Conservation (phyloP, 2,329 filamentous ascomycete genomes). For the Claviceps sp. region DNA sequence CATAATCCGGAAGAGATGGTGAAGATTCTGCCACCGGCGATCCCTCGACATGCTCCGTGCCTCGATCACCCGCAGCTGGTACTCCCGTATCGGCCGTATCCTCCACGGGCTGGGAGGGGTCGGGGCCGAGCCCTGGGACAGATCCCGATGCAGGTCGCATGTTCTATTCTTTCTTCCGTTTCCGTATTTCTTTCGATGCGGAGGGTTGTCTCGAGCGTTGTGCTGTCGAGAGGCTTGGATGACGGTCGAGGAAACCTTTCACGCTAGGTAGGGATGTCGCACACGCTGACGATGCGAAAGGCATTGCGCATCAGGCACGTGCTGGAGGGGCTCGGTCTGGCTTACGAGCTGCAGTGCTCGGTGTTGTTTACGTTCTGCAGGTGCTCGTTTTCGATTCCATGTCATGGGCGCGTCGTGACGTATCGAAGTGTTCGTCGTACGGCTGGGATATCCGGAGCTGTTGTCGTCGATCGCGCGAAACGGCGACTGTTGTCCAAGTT, state of each 20-base stretch:
- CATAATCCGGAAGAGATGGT: slow-evolving; percentile 9
- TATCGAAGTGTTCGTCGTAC: background rate
- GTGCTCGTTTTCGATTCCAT: background rate
- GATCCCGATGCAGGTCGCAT: slow-evolving; percentile 20
- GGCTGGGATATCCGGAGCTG: background rate
- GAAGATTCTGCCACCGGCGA: slow-evolving; percentile 8
- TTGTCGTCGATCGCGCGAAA: no score
- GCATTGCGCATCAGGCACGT: slow-evolving; percentile 8
- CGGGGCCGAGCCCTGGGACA: background rate
- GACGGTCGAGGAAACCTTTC: background rate
- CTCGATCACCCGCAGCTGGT: slow-evolving; percentile 16
- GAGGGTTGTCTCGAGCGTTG: background rate
- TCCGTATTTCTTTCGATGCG: background rate
- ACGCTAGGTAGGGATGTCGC: slow-evolving; percentile 1
- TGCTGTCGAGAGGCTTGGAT: background rate
- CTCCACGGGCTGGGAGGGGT: slow-evolving; percentile 12
- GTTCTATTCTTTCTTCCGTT: slow-evolving; percentile 9
- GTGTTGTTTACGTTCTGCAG: no score
- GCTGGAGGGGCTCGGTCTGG: background rate
- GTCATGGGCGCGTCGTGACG: background rate
- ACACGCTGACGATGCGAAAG: slow-evolving; percentile 2
- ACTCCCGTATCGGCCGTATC: slow-evolving; percentile 31
- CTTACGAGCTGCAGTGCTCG: no score
- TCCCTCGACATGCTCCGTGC: slow-evolving; percentile 23
- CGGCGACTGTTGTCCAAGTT: no score